Conservation (phyloP, 148 eudicot genomes). For the Vaccinium darrowii region DNA sequence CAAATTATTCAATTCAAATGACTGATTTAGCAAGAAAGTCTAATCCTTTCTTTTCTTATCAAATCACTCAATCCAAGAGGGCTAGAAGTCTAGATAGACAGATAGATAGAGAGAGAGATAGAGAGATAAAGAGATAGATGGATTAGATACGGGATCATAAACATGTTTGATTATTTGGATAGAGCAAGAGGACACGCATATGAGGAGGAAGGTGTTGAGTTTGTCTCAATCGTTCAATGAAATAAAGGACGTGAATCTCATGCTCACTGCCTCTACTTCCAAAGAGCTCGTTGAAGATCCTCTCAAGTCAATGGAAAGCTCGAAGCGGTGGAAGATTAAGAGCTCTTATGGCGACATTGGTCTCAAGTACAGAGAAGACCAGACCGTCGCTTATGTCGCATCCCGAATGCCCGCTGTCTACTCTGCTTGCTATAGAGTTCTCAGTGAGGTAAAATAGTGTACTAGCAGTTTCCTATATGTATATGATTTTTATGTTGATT, state of each 20-base stretch:
- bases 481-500: not conserved
- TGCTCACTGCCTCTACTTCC: slow-evolving; percentile 54
- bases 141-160: not conserved
- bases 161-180: not conserved
- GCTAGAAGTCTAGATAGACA: not conserved
- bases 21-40: not conserved
- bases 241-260: slow-evolving; percentile 64
- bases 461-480: not conserved
- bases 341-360: slow-evolving; percentile 72
- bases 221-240: slow-evolving; percentile 55
- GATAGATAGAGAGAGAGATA: too few relatives aligned
- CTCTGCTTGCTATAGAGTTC: slow-evolving; percentile 71
- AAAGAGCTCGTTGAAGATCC: slow-evolving; percentile 81
- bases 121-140: not conserved
- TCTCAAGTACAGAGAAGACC: slow-evolving; percentile 63
- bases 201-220: slow-evolving; percentile 79
- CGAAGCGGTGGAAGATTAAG: slow-evolving; percentile 81
- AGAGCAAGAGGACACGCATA: slow-evolving; percentile 70
- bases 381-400: slow-evolving; percentile 77
- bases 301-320: slow-evolving; percentile 39
- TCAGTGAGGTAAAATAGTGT: slow-evolving; percentile 54
- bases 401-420: slow-evolving; percentile 90
- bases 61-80: not conserved
- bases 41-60: not conserved
- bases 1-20: not conserved